Conservation (phyloP, 2,329 filamentous ascomycete species). For the Neoarthrinium moseri region DNA sequence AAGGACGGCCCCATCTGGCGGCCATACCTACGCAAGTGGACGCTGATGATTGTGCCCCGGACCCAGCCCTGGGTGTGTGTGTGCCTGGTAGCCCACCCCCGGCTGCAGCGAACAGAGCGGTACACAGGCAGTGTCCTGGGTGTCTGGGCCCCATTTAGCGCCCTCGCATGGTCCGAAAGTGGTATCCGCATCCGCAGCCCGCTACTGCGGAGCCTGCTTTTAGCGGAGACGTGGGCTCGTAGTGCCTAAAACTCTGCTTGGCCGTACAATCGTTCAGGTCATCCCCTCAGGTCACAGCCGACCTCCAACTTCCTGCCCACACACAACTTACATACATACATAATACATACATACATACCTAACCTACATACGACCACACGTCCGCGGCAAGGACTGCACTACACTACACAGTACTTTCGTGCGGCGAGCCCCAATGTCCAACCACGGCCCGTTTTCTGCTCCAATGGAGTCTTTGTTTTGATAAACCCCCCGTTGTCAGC, state of each 20-base stretch:
- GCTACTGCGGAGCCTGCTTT: conserved; percentile 6
- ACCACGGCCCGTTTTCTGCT: neutral
- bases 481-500: neutral
- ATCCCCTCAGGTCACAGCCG: neutral
- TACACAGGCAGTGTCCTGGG: too few relatives aligned
- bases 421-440: neutral
- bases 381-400: too few relatives aligned
- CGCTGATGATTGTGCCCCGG: too few relatives aligned
- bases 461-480: neutral
- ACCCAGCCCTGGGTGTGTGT: too few relatives aligned
- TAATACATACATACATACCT: too few relatives aligned
- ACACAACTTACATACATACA: neutral
- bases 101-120: too few relatives aligned
- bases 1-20: too few relatives aligned
- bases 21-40: too few relatives aligned
- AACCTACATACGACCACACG: too few relatives aligned
- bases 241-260: conserved; percentile 9
- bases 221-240: conserved; percentile 7
- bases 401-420: too few relatives aligned
- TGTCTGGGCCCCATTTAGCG: too few relatives aligned
- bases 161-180: neutral
- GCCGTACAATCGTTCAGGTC: neutral
- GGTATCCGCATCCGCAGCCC: neutral
- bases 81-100: too few relatives aligned
- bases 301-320: neutral